Evolutionary conservation across 176 grass and related monocot genomes (phyloP).

Genomic region (Microstegium vimineum): DNA sequence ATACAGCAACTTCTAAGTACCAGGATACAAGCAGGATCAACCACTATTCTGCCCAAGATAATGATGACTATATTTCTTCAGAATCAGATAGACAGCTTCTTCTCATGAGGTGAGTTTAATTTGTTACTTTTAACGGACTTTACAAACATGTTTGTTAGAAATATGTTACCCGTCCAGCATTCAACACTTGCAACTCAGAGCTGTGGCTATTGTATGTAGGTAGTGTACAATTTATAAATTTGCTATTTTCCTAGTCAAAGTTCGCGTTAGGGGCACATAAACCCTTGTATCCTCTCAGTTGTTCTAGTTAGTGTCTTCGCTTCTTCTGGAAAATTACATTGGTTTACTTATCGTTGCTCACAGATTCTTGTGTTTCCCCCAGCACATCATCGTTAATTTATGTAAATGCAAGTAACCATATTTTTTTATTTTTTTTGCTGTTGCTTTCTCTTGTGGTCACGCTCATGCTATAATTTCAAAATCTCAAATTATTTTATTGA

Average conservation of each 20-base stretch:
- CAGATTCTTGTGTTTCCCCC: background rate
- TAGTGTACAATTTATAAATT: background rate
- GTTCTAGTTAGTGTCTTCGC: background rate
- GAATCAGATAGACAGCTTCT: constrained; percentile 93
- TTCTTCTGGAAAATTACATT: background rate
- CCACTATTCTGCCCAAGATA: constrained; percentile 50
- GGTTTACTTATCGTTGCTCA: background rate
- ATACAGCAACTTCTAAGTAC: constrained; percentile 39
- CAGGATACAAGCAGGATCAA: constrained; percentile 60
- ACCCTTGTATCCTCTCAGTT: background rate
- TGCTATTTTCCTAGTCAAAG: background rate
- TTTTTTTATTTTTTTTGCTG: background rate
- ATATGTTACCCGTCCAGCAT: background rate
- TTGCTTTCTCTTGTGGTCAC: background rate
- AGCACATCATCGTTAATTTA: background rate
- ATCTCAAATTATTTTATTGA: background rate
- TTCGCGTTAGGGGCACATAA: background rate
- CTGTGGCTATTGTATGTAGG: background rate
- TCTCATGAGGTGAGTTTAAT: constrained; percentile 68
- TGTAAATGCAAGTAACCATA: background rate
- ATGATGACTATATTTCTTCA: constrained; percentile 86
- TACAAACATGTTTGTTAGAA: background rate
- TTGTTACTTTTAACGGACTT: background rate
- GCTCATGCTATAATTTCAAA: background rate
- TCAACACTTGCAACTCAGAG: background rate